These are phyloP conservation scores for Trichoderma sp. DNA, from an alignment of 2,329 filamentous ascomycete genomes.

Conservation along the genomic window DNA sequence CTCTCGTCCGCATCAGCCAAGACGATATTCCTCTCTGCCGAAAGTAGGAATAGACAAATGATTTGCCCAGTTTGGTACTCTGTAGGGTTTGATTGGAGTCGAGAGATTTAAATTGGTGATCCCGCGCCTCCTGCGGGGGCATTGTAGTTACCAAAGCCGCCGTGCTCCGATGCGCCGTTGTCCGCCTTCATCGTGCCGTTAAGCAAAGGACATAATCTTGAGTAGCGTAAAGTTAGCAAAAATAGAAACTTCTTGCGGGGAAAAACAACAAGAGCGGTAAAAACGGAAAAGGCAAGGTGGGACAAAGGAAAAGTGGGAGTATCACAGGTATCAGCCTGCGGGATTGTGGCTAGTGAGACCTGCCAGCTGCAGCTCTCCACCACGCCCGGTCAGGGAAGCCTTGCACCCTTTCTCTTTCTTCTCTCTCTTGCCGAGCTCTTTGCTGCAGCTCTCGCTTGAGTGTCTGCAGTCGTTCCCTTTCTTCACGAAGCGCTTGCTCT, in stretches of 20 bases:
- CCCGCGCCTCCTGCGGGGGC: slow-evolving; percentile 36
- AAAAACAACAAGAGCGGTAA: slow-evolving; percentile 9
- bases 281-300: neutral
- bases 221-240: slow-evolving; percentile 23
- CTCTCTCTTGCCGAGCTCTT: slow-evolving; percentile 21
- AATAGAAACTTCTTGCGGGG: neutral
- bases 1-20: neutral
- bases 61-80: neutral
- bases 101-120: slow-evolving; percentile 30
- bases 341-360: slow-evolving; percentile 21
- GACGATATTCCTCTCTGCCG: neutral
- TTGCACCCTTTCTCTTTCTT: slow-evolving; percentile 4
- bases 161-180: slow-evolving; percentile 53
- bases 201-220: slow-evolving; percentile 76
- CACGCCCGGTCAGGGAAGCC: slow-evolving; percentile 14
- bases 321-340: neutral
- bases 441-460: slow-evolving; percentile 24
- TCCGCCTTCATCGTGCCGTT: slow-evolving; percentile 74
- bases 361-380: slow-evolving; percentile 24
- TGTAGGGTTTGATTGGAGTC: neutral
- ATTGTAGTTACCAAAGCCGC: slow-evolving; percentile 56
- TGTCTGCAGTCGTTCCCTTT: slow-evolving; percentile 21
- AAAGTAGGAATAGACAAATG: neutral
- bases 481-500: slow-evolving; percentile 17
- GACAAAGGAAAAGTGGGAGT: neutral